Conservation (phyloP, 176 grass and related monocot genomes). For the sorghum (Sorghum bicolor) region DNA sequence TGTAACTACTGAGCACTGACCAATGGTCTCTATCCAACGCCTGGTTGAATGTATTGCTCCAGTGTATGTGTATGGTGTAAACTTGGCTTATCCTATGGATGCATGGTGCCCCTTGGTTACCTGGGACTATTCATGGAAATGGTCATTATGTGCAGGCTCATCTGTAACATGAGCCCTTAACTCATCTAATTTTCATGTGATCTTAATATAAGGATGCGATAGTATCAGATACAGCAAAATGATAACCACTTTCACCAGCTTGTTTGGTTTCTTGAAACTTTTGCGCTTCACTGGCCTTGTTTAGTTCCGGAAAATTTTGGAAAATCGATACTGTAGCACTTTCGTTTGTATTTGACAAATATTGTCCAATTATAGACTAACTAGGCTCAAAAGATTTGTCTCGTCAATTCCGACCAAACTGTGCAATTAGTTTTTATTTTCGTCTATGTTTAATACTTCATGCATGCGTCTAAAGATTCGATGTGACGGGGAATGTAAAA, state of each 20-base stretch:
- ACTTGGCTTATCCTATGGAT: constrained; percentile 7
- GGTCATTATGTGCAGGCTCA: constrained; percentile 11
- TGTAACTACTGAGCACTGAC: constrained; percentile 6
- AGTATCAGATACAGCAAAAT: neutral
- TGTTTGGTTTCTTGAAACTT: neutral
- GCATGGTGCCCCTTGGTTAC: neutral
- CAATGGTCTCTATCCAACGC: constrained; percentile 38
- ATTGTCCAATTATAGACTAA: no score
- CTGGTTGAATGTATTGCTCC: constrained; percentile 43
- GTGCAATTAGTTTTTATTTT: no score
- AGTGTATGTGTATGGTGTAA: constrained; percentile 19
- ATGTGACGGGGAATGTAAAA: no score
- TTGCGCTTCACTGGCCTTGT: neutral
- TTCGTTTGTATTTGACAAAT: no score
- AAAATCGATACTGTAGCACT: no score
- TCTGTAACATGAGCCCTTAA: neutral
- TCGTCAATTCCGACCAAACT: no score
- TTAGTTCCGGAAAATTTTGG: no score
- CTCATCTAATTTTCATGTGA: neutral
- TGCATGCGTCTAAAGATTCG: no score
- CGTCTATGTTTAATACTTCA: no score
- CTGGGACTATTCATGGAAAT: neutral
- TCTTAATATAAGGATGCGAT: neutral
- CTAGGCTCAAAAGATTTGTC: no score
- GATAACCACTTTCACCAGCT: neutral